A percentile compares a stretch with the other conserved stretches of the same genome.
phyloP scores from a whole-genome alignment of 2,329 filamentous ascomycete species.

The Venturia oleaginea region DNA sequence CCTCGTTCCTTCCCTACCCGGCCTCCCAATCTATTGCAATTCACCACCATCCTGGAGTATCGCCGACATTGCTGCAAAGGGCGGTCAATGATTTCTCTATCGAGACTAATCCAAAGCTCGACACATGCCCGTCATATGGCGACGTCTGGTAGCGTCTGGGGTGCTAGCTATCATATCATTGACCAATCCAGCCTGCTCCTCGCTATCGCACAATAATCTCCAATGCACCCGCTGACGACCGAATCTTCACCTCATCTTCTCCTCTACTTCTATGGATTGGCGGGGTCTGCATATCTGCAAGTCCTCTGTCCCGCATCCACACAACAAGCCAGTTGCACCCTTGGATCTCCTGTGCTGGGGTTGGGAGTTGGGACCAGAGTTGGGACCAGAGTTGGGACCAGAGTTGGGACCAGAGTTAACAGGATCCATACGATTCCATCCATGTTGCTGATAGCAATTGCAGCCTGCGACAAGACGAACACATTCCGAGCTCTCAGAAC shows the following conservation, averaged over 20 bases:
- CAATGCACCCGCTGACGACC: not conserved
- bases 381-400: not conserved
- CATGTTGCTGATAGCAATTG: not conserved
- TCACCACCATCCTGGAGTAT: not conserved
- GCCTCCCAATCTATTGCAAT: not conserved
- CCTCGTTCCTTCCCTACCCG: not conserved
- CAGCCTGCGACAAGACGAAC: not conserved
- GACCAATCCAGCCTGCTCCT: not conserved
- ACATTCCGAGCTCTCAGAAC: not conserved
- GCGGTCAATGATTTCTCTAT: not conserved
- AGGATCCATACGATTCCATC: not conserved
- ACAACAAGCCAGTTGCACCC: not conserved
- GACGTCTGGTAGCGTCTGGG: not conserved
- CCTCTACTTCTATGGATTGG: not conserved
- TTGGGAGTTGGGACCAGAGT: not conserved
- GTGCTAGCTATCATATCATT: not conserved
- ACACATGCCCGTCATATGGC: not conserved
- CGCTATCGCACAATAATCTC: not conserved
- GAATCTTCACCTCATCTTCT: not conserved
- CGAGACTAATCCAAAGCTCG: not conserved
- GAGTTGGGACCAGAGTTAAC: not conserved
- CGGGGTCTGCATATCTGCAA: constrained; percentile 6
- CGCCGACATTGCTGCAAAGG: not conserved
- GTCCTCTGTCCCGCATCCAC: not conserved
- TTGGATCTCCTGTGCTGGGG: not conserved